Evolutionary conservation across 257 asterid species (phyloP).

Genomic region (Paulownia fortunei): DNA sequence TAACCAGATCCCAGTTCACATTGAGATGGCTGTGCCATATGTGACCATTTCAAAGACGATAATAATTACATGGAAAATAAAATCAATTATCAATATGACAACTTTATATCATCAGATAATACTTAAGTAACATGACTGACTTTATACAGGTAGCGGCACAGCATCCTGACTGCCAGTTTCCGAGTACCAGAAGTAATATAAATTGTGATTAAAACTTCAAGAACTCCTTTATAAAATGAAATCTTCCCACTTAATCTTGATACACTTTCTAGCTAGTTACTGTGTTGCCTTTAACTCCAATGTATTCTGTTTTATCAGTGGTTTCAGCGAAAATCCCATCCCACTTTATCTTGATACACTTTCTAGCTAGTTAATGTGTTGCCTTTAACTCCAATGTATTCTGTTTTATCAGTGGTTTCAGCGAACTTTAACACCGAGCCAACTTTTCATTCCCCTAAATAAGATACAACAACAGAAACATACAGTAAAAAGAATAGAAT

Average conservation of each 20-base stretch:
- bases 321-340: background rate
- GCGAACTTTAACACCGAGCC: background rate
- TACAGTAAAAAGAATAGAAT: background rate
- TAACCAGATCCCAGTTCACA: background rate
- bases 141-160: background rate
- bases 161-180: background rate
- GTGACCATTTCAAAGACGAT: background rate
- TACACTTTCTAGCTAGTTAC: background rate
- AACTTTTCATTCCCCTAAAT: background rate
- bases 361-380: background rate
- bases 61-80: background rate
- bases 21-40: background rate
- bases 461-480: conserved; percentile 1
- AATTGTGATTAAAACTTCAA: background rate
- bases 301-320: background rate
- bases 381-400: background rate
- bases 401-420: background rate
- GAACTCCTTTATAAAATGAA: background rate
- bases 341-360: conserved; percentile 3
- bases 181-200: background rate
- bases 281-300: background rate
- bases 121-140: background rate
- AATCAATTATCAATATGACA: background rate
- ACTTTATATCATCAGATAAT: background rate
- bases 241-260: background rate